phyloP scores from a whole-genome alignment of 371 early-diverging fungal genomes.

The Rhizopus microsporus region DNA sequence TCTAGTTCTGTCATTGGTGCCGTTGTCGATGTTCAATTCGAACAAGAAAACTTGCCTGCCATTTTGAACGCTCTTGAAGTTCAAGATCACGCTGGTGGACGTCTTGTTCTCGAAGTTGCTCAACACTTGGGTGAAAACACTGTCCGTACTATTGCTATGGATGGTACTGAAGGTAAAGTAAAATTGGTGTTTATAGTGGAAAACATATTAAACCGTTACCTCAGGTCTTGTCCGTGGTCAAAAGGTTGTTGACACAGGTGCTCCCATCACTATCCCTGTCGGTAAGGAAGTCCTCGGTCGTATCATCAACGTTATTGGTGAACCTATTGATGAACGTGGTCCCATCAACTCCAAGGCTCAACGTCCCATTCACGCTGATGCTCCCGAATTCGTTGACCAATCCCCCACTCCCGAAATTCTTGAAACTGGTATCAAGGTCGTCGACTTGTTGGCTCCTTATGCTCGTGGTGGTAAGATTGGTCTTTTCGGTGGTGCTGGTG shows the following conservation, averaged over 20 bases:
- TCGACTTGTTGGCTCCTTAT: slow-evolving; percentile 95
- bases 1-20: slow-evolving; percentile 86
- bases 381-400: slow-evolving; percentile 94
- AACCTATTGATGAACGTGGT: slow-evolving; percentile 97
- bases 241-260: slow-evolving; percentile 91
- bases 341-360: slow-evolving; percentile 87
- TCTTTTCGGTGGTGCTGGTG: slow-evolving; percentile 98
- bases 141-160: slow-evolving; percentile 99
- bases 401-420: slow-evolving; percentile 92
- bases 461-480: slow-evolving; percentile 99
- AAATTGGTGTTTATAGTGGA: background rate
- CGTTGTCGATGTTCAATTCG: slow-evolving; percentile 98
- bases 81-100: slow-evolving; percentile 72
- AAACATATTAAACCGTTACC: background rate
- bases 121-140: slow-evolving; percentile 98
- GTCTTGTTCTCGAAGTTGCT: slow-evolving; percentile 94
- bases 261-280: slow-evolving; percentile 94
- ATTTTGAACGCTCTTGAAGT: slow-evolving; percentile 98
- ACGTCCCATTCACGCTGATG: slow-evolving; percentile 87
- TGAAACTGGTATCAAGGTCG: slow-evolving; percentile 97
- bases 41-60: slow-evolving; percentile 87
- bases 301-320: slow-evolving; percentile 99
- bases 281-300: slow-evolving; percentile 96
- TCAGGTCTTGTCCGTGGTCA: slow-evolving; percentile 96
- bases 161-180: slow-evolving; percentile 73